Evolutionary conservation across 2,329 filamentous ascomycete species (phyloP).

Genomic region (Elsinoe fawcettii): DNA sequence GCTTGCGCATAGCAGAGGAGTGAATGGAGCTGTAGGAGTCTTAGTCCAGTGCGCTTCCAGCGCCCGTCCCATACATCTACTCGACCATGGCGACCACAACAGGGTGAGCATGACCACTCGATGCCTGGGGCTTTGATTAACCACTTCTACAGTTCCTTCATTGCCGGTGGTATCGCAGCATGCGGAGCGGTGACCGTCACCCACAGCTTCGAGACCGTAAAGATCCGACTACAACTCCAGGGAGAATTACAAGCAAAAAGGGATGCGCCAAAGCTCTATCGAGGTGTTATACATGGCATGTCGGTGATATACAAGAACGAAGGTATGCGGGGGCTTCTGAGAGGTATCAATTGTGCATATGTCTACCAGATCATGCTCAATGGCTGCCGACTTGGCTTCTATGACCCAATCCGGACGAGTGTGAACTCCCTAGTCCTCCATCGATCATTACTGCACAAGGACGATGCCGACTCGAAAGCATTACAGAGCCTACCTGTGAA

Average conservation of each 20-base stretch:
- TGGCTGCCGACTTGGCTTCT: constrained; percentile 92
- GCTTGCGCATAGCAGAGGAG: background rate
- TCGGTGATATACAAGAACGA: constrained; percentile 86
- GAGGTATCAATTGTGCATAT: constrained; percentile 86
- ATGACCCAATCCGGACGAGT: constrained; percentile 78
- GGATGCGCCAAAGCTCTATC: constrained; percentile 80
- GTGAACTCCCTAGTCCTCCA: constrained; percentile 47
- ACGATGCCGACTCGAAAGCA: constrained; percentile 28
- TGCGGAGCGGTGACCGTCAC: constrained; percentile 96
- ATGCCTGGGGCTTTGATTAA: background rate
- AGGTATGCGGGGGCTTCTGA: constrained; percentile 74
- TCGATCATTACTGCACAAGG: constrained; percentile 54
- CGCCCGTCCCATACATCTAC: background rate
- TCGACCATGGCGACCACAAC: constrained; percentile 41
- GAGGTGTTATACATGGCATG: constrained; percentile 84
- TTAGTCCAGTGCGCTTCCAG: background rate
- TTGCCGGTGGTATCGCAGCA: constrained; percentile 91
- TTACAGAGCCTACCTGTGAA: constrained; percentile 84
- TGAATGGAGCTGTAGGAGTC: background rate
- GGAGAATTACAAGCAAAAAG: constrained; percentile 86
- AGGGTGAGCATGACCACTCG: constrained; percentile 29
- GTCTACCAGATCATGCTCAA: constrained; percentile 95
- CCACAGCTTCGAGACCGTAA: constrained; percentile 97
- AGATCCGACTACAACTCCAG: constrained; percentile 95
- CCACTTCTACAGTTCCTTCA: constrained; percentile 59